Evolutionary conservation across 176 grass and related monocot species (phyloP).

Genomic region (Oryza meridionalis): DNA sequence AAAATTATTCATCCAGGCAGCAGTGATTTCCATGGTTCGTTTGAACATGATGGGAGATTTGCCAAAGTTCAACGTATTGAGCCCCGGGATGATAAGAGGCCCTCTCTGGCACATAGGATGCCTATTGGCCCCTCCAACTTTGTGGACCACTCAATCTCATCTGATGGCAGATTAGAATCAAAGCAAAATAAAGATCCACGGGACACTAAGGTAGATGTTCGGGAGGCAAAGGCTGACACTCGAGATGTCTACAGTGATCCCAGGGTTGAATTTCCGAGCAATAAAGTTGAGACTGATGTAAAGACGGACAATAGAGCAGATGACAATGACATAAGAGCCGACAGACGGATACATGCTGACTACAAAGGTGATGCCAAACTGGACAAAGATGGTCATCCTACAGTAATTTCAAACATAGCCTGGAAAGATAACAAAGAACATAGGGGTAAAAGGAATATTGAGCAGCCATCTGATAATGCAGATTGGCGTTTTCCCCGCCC

Average conservation of each 20-base stretch:
- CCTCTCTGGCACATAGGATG: constrained; percentile 49
- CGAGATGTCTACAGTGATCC: constrained; percentile 40
- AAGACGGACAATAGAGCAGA: constrained; percentile 52
- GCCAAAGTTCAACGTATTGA: constrained; percentile 69
- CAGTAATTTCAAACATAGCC: constrained; percentile 47
- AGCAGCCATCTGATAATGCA: constrained; percentile 47
- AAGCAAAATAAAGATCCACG: constrained; percentile 60
- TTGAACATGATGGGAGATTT: constrained; percentile 76
- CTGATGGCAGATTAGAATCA: constrained; percentile 63
- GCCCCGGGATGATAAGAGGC: constrained; percentile 78
- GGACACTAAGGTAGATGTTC: constrained; percentile 55
- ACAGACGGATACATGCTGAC: constrained; percentile 54
- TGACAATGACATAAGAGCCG: constrained; percentile 59
- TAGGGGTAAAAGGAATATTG: constrained; percentile 59
- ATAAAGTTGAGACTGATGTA: constrained; percentile 65
- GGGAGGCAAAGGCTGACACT: constrained; percentile 55
- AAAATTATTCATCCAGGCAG: constrained; percentile 56
- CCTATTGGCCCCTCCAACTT: constrained; percentile 50
- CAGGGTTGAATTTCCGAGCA: constrained; percentile 51
- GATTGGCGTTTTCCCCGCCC: constrained; percentile 51
- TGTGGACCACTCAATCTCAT: constrained; percentile 44
- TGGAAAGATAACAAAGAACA: constrained; percentile 74
- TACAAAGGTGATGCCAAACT: constrained; percentile 56
- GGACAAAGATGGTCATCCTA: constrained; percentile 60
- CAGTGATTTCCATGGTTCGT: constrained; percentile 61